Evolutionary conservation across 179 eudicot species (phyloP), one percentile per base, ranked within the genome.

Genomic region (Camellia oleifera): DNA sequence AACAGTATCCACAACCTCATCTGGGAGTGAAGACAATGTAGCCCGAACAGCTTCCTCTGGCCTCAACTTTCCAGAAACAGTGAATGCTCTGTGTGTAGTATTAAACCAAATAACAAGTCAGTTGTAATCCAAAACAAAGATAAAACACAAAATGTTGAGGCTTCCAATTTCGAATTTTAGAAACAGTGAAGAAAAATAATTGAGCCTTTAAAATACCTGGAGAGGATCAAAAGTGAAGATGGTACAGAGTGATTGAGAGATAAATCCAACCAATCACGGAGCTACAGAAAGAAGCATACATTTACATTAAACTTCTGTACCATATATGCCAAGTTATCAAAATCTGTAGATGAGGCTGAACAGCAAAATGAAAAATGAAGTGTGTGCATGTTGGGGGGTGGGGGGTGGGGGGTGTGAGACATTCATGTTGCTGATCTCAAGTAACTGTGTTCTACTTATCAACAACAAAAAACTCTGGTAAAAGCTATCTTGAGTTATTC

Each of bases 41-140:
- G 89, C 91, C 78, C 87, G 88, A 81, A 94, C 93, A 67, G 93
- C 95, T 87, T 94, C 95, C 84, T 92, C 98, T 40, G 92, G 98
- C 85, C 73, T 90, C 60, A 92, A 74, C 78, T 87, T 94, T 66
- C 95, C 91, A 62, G 95, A 88, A 60, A 94, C 92, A 74, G 81
- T 90, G 81, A 94, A 94, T 61, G 98, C 89, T 88, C 97, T 92
- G 87, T 32, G 68, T 69, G 56, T 40, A 58, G 11, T 11, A 74
- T 53, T 42, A 11, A 75, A 48, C 13, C 75, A 50, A 57, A 56
- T 14, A 32, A 53, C 77, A 42, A 53, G 75, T 17, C 15, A 56
- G 11, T 12, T 76, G 4, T 42, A 70, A 45, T 74, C 15, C 58
- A 65, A 66, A 65, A 6, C 2, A 15, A 44, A 66, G 50, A n/a